phyloP scores from a whole-genome alignment of 2,329 filamentous ascomycete genomes.

The Aspergillus felis region DNA sequence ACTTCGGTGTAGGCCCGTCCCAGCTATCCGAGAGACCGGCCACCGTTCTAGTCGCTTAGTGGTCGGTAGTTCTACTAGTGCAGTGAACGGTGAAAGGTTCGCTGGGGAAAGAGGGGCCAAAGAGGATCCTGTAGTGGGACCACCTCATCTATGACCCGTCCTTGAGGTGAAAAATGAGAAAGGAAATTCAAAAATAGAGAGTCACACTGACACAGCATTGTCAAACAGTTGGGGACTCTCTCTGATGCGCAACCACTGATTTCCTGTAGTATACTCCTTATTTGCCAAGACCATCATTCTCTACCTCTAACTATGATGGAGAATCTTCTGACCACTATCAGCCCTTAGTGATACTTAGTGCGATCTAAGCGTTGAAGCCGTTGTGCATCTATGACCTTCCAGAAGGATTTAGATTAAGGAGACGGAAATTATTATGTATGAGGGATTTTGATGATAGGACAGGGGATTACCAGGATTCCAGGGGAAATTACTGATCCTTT shows the following conservation, averaged over 20 bases:
- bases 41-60: slow-evolving; percentile 1
- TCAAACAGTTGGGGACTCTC: not conserved
- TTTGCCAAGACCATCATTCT: not conserved
- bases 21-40: slow-evolving; percentile 14
- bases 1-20: slow-evolving; percentile 19
- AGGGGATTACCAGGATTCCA: not conserved
- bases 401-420: slow-evolving; percentile 20
- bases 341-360: not conserved
- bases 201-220: not conserved
- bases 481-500: not conserved
- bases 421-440: not conserved
- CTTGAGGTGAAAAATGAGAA: not conserved
- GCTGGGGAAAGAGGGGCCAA: not conserved
- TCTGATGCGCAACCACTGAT: not conserved
- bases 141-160: not conserved
- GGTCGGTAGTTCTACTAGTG: slow-evolving; percentile 2
- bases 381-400: slow-evolving; percentile 14
- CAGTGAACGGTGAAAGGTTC: not conserved
- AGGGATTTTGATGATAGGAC: not conserved
- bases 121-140: not conserved
- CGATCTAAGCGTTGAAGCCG: slow-evolving; percentile 10
- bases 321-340: slow-evolving; percentile 3
- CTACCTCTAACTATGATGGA: not conserved
- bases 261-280: not conserved
- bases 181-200: not conserved